phyloP scores from a whole-genome alignment of 2,329 filamentous ascomycete genomes.

The Geosmithia flava region DNA sequence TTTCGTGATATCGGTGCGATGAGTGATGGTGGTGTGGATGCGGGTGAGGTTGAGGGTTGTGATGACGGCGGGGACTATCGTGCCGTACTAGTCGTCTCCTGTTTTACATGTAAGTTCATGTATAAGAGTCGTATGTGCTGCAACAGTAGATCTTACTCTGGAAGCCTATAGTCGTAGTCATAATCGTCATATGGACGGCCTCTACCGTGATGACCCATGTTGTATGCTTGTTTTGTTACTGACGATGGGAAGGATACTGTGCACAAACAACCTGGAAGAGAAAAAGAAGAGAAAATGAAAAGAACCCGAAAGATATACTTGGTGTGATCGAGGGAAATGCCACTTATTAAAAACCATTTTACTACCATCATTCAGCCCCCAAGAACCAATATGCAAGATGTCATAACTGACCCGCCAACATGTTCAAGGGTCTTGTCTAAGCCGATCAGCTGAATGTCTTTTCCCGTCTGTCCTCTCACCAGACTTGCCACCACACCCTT shows the following conservation, averaged over 20 bases:
- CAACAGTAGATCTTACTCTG: background rate
- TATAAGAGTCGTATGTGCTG: background rate
- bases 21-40: background rate
- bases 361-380: no score
- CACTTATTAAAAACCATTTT: no score
- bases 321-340: no score
- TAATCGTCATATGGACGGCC: background rate
- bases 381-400: no score
- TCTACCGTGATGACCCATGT: background rate
- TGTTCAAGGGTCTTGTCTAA: no score
- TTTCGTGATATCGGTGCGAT: background rate
- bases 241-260: background rate
- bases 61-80: background rate
- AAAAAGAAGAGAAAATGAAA: background rate
- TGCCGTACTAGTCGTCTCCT: background rate
- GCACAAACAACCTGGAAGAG: background rate
- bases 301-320: no score
- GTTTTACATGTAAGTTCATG: background rate
- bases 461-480: no score
- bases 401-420: no score
- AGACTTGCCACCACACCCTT: no score
- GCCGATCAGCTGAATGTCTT: no score
- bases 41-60: background rate
- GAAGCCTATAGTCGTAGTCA: background rate
- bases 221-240: background rate